Evolutionary conservation across 139 green algal genomes (phyloP), one percentile per base, ranked within the genome.

Genomic region (Ulvella scutata): DNA sequence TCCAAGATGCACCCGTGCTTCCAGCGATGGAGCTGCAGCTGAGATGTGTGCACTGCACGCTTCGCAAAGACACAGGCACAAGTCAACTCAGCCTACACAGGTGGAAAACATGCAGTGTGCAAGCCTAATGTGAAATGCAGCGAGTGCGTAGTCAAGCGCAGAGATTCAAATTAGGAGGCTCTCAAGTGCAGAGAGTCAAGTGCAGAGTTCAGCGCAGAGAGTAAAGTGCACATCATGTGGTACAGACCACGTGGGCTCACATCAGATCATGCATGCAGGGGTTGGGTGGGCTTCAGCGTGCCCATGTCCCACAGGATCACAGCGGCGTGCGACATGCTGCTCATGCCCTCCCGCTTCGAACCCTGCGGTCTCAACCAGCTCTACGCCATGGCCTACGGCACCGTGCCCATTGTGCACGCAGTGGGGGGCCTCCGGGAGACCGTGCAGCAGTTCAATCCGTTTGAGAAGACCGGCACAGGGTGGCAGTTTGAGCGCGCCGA

Each of bases 381-480:
- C 72, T 97, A 98, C 51, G 94, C 94, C 31, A 97, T 98, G 92
- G 84, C 87, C 2, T 98, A 98, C 78, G 95, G 95, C 72, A 97
- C 94, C 13, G 87, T 98, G 31, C 93, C 93, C 4, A 85, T 99
- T 23, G 92, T 90, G 73, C 90, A 96, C 77, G 85, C 86, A 73
- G 95, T 95, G 13, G 89, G 89, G 37, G 91, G 92, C 0, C 80
- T 97, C 76, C 75, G 90, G 3, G 91, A 96, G 79, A 96, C 92
- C 1, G 90, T 96, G 4, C 75, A 83, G 78, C 87, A 83, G 3
- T 95, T 89, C 84, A 90, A 96, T 75, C 87, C 88, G 0, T 88
- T 86, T 62, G 86, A 91, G 39, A 88, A 91, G 76, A 83, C 34
- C 1, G 92, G 91, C 76, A 97, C 90, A 0, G 89, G 61, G 37